Evolutionary conservation across 257 asterid genomes (phyloP), one percentile per base, ranked within the genome.

Genomic region (Ehretia macrophylla): DNA sequence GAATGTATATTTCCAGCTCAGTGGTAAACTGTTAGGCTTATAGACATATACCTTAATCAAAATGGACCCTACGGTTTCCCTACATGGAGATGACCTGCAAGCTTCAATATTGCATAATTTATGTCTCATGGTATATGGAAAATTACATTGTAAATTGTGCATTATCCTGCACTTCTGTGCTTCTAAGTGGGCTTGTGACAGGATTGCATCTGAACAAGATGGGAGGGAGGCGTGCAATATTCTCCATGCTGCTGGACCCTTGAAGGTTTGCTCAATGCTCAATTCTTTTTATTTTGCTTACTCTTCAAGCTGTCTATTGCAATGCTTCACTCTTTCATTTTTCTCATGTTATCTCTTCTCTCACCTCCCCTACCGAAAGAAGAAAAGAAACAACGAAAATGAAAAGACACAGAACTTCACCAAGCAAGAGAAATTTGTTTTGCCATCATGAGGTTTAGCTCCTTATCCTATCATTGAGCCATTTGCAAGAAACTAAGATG

Each of bases 161-260:
- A 9, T 61, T 38, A 48, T 58, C n/a, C 0, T n/a, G 11, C 11
- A 8, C 42, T 21, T 32, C 39, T 58, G 53, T 55, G 17, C 55
- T 63, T 48, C 57, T 67, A 21, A 66, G 55, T n/a, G 47, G 48
- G 16, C 37, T 55, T 68, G 52, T 70, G 19, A 64, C 79, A 93
- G 97, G 78, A 93, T 93, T 65, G 73, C 55, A 56, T 78, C 95
- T 58, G 97, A 93, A 79, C 79, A 86, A 77, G 94, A 93, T 71
- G 99, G 99, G 61, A 79, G 93, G 78, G 84, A 89, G 66, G 99
- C 95, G 62, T 93, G 99, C 85, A 82, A 79, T 76, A 69, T 76
- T 64, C 90, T 93, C 72, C 99, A 89, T 76, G 85, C 92, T 72
- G 94, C 96, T 69, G 99, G 99, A 51, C 99, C 99, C 46, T 79